Evolutionary conservation across 2,329 filamentous ascomycete genomes (phyloP), one percentile per base, ranked within the genome.

Genomic region (Aspergillus persii): DNA sequence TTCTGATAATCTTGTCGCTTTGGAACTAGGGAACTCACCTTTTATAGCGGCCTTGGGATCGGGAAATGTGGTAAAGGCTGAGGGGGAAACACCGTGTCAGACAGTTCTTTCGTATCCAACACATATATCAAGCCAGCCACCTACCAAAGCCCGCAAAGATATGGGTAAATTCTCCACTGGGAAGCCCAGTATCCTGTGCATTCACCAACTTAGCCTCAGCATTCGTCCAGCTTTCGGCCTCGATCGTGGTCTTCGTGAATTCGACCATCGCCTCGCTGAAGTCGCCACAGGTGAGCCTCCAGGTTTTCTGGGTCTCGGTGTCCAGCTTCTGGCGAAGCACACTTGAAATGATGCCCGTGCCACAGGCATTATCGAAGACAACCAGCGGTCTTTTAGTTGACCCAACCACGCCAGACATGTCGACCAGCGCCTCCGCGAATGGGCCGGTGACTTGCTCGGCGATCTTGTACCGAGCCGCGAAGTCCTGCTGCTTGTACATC

Each of bases 291-390:
- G 82, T 66, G 55, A 86, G 74, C 26, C 74, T 76, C 69, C 82
- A 83, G 55, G 69, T 66, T 8, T 66, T 68, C 23, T 82, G 71
- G 4, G 79, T 69, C 1, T 77, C 65, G 7, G 67, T 69, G 11
- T 74, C 62, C 12, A 85, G 59, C 2, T 65, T 68, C 8, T 68
- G 67, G 57, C 83, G 77, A 12, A 85, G 64, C 29, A 79, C 69
- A 8, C 79, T 76, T 1, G 79, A 79, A 11, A 84, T 73, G 15
- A 83, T 74, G 0, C 83, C 84, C 3, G 77, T 75, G 0, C 84
- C 84, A 57, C 83, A 86, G 6, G 81, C 83, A 61, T 79, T 79
- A 59, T 86, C 84, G 9, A 86, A 67, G 27, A 86, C 60, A 7
- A 70, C 63, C 2, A 75, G 62, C 12, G 69, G 64, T 8, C 56